Conservation (phyloP, 2,329 filamentous ascomycete genomes). For the Ophiosphaerella korrae region DNA sequence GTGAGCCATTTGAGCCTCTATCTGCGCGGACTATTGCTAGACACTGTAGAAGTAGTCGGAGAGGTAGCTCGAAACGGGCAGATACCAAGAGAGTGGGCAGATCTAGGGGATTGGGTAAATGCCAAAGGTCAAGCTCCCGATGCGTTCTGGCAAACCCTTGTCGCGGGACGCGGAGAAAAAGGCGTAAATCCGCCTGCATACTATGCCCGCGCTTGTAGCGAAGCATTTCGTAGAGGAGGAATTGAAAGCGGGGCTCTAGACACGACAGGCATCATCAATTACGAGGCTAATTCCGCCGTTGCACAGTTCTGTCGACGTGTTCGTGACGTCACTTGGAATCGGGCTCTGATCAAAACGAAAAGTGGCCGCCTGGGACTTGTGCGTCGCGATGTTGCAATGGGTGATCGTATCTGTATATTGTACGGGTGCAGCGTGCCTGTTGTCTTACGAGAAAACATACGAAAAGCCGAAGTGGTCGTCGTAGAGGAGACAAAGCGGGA, state of each 20-base stretch:
- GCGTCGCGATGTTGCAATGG: constrained; percentile 7
- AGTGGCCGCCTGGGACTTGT: constrained; percentile 16
- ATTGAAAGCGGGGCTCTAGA: constrained; percentile 9
- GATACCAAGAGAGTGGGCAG: constrained; percentile 21
- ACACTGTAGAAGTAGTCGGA: constrained; percentile 14
- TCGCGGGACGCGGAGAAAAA: constrained; percentile 17
- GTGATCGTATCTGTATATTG: constrained; percentile 23
- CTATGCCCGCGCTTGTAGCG: constrained; percentile 22
- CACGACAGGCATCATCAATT: constrained; percentile 16
- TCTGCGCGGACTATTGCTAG: constrained; percentile 39
- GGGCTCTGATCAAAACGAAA: constrained; percentile 20
- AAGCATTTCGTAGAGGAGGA: constrained; percentile 15
- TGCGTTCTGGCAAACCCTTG: constrained; percentile 22
- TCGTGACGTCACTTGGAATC: constrained; percentile 25
- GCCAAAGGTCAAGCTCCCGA: constrained; percentile 8
- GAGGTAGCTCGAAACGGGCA: constrained; percentile 12
- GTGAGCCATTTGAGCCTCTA: constrained; percentile 38
- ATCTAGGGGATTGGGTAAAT: constrained; percentile 6
- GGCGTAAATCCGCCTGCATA: constrained; percentile 21
- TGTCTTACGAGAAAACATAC: constrained; percentile 8
- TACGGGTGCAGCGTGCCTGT: constrained; percentile 24
- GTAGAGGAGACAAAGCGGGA: constrained; percentile 1
- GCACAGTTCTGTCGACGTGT: constrained; percentile 25
- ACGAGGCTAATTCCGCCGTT: constrained; percentile 19
- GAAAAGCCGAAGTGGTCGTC: not conserved